A percentile compares a stretch with the other conserved stretches of the same genome.
Evolutionary conservation across 2,329 filamentous ascomycete species (phyloP).

Genomic region (Penicillium glabrum): DNA sequence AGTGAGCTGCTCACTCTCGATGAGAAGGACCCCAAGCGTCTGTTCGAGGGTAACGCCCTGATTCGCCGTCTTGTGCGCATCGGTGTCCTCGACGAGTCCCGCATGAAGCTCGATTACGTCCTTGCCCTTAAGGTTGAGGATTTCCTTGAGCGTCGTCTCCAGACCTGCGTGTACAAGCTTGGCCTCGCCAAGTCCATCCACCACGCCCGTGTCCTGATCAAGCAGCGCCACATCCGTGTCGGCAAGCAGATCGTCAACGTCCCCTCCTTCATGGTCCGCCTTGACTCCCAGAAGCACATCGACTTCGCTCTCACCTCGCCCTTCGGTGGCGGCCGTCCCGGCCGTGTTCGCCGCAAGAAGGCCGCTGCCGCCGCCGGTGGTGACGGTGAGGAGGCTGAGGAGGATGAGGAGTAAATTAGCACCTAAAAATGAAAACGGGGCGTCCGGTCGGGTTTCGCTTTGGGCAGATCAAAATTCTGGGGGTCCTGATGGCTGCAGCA

Average conservation of each 20-base stretch:
- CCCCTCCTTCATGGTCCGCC: slow-evolving; percentile 97
- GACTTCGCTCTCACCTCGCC: slow-evolving; percentile 98
- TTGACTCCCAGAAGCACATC: slow-evolving; percentile 99
- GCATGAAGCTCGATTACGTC: slow-evolving; percentile 99
- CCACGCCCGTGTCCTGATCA: slow-evolving; percentile 99
- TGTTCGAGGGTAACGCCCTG: slow-evolving; percentile 99
- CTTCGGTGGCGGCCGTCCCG: slow-evolving; percentile 94
- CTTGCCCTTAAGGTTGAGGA: slow-evolving; percentile 98
- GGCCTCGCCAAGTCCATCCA: slow-evolving; percentile 99
- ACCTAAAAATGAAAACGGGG: slow-evolving; percentile 28
- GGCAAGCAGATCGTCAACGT: slow-evolving; percentile 99
- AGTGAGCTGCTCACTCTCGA: slow-evolving; percentile 99
- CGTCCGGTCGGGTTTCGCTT: slow-evolving; percentile 41
- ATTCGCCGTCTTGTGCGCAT: slow-evolving; percentile 99
- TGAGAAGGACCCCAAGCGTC: slow-evolving; percentile 99
- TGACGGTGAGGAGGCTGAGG: slow-evolving; percentile 63
- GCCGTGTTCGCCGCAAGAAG: slow-evolving; percentile 99
- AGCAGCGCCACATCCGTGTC: slow-evolving; percentile 98
- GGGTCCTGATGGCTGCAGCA: slow-evolving; percentile 39
- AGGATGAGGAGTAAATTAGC: slow-evolving; percentile 67
- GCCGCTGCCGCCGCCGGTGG: slow-evolving; percentile 86
- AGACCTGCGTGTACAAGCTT: slow-evolving; percentile 99
- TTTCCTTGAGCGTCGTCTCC: slow-evolving; percentile 99
- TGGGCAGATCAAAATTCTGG: slow-evolving; percentile 31
- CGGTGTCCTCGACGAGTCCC: slow-evolving; percentile 99